Evolutionary conservation across 129 eudicot species (phyloP).

Genomic region (Escallonia rubra): DNA sequence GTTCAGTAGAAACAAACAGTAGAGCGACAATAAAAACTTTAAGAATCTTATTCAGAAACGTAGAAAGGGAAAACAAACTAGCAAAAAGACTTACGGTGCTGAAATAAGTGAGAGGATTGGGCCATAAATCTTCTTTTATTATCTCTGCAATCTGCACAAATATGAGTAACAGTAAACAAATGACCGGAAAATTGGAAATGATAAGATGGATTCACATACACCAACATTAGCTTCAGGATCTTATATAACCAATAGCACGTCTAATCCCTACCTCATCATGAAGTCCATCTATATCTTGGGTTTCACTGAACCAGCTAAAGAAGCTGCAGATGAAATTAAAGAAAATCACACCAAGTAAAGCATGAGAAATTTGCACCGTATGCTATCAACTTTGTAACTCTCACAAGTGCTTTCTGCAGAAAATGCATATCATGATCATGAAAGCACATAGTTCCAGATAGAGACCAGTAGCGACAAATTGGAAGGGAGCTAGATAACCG

Average conservation of each 20-base stretch:
- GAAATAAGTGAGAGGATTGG: conserved; percentile 79
- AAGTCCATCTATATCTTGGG: conserved; percentile 45
- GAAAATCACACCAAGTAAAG: background rate
- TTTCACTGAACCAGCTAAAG: conserved; percentile 81
- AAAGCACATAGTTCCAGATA: background rate
- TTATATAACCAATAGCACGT: background rate
- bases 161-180: background rate
- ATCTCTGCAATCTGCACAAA: conserved; percentile 75
- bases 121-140: conserved; percentile 96
- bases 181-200: too few species aligned
- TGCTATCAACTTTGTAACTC: background rate
- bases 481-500: too few species aligned
- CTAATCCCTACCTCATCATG: conserved; percentile 54
- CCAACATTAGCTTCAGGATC: background rate
- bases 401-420: background rate
- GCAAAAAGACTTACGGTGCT: conserved; percentile 43
- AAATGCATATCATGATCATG: background rate
- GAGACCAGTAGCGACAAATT: too few species aligned
- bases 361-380: conserved; percentile 1
- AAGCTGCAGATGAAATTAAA: conserved; percentile 44
- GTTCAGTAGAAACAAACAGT: conserved; percentile 8
- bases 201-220: background rate
- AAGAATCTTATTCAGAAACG: background rate
- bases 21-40: background rate
- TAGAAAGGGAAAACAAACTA: background rate